phyloP scores from a whole-genome alignment of 2,329 filamentous ascomycete species.

The Hymenoscyphus albidus region DNA sequence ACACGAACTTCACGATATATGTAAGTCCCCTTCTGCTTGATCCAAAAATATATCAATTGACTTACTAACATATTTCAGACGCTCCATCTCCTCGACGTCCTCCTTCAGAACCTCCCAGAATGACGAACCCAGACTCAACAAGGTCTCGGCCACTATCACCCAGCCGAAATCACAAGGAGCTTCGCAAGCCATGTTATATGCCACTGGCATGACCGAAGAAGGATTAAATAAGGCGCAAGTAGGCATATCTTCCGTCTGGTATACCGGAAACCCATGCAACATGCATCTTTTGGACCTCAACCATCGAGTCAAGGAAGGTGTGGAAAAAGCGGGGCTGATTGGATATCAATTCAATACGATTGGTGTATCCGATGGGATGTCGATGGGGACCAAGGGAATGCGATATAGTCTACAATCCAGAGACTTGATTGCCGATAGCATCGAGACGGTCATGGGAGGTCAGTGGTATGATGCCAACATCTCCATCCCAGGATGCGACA shows the following conservation, averaged over 20 bases:
- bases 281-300: slow-evolving; percentile 90
- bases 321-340: slow-evolving; percentile 72
- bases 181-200: slow-evolving; percentile 98
- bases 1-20: slow-evolving; percentile 32
- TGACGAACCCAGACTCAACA: slow-evolving; percentile 62
- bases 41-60: slow-evolving; percentile 8
- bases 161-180: slow-evolving; percentile 98
- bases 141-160: slow-evolving; percentile 78
- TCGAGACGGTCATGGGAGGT: slow-evolving; percentile 97
- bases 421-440: slow-evolving; percentile 95
- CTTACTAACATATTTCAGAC: slow-evolving; percentile 26
- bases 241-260: slow-evolving; percentile 97
- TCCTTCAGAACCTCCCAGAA: slow-evolving; percentile 28
- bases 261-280: slow-evolving; percentile 96
- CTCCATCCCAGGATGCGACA: slow-evolving; percentile 95
- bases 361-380: slow-evolving; percentile 94
- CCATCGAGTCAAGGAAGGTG: slow-evolving; percentile 53
- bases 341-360: slow-evolving; percentile 99
- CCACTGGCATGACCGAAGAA: slow-evolving; percentile 77
- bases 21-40: slow-evolving; percentile 19
- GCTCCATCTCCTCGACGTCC: slow-evolving; percentile 32
- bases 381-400: slow-evolving; percentile 98
- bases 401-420: slow-evolving; percentile 89
- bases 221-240: slow-evolving; percentile 97
- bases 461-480: slow-evolving; percentile 99